Base-by-base conservation (phyloP, 805 yeast genomes). In the Nadsonia fulvescens region DNA sequence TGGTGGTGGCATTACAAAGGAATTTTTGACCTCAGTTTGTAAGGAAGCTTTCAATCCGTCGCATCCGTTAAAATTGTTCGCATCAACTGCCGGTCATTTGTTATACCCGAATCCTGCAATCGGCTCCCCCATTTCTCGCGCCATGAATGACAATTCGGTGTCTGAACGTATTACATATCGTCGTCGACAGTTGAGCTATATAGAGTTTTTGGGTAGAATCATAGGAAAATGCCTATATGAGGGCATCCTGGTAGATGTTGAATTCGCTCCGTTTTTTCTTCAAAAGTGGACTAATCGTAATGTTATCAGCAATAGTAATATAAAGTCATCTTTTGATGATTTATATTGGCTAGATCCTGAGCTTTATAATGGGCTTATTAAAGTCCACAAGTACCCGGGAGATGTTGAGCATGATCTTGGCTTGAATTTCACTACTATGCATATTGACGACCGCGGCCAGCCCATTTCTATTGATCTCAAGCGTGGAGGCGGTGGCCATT, bases 1-100 rank as follows among this genome's bases (percentile, higher is more conserved):
- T 47, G 98, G 98, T 5, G 98, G 96, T 8, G 98, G 98, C 1
- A 56, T 86, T 13, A 83, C 95, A 0, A 83, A 86, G 45, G 98
- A 86, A 41, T 70, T 89, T 35, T 51, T 86, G 29, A 81, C 86
- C 2, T 57, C 73, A 26, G 70, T 81, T 1, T 66, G 73, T 2
- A 54, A 53, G 4, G 78, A 75, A 35, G 83, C 77, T 0, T 78
- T 86, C 39, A 51, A 56, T 15, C 51, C 57, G 4, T 36, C 36
- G 17, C 33, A 36, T 1, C 42, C 35, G 5, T n/a, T n/a, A n/a
- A 37, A 49, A 2, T 39, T 64, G 5, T 68, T 69, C 32, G 40
- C 46, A 5, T 54, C 53, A 14, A 68, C 61, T 12, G 43, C 47
- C 1, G 52, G 63, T 21, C 66, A 77, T 42, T 71, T 72, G 31